Base-by-base conservation (phyloP, 768 basidiomycete genomes). In the Trametes villosa region DNA sequence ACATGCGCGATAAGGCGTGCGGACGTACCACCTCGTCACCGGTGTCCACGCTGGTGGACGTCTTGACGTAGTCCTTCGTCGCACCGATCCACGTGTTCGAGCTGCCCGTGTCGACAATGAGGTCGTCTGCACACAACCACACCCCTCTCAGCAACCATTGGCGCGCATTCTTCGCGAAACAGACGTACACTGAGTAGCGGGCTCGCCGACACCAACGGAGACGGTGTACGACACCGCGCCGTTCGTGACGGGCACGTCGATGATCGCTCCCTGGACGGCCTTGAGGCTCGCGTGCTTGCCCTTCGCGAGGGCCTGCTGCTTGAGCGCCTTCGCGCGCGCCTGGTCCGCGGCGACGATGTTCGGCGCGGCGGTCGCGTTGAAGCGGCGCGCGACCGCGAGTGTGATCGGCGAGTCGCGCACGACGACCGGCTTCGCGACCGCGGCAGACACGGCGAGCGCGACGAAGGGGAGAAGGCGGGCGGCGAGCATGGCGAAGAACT, bases 171-270 rank as follows among this genome's bases (percentile, higher is more conserved):
- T 20, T 9, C 22, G 27, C 2, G 8, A 9, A 11, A 29, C 45
- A 29, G 18, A 33, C 13, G 44, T 18, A 73, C 72, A 85, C 42
- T 79, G 45, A 2, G 45, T 47, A 1, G 81, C 62, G 4, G 84
- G 83, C 30, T 68, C 72, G 4, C 84, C 84, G 18, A 87, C 75
- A 36, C 77, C 78, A 30, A 71, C 70, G 44, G 7, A 24, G 44
- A 45, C 24, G 50, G 44, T 45, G 44, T 45, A 45, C 8, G 67
- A 68, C 57, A 77, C 78, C 51, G 60, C 33, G 57, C 34, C 54
- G 57, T 58, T 9, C 26, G 29, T 2, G 0, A 71, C 65, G 2
- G 9, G 48, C 4, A 67, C 55, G 40, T 48, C 41, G 46, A 65
- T 44, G 38, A 54, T 15, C 8, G 8, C 33, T 11, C 48, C 63